phyloP scores from a whole-genome alignment of 495 filamentous ascomycete genomes.

The Articulospora tetracladia region DNA sequence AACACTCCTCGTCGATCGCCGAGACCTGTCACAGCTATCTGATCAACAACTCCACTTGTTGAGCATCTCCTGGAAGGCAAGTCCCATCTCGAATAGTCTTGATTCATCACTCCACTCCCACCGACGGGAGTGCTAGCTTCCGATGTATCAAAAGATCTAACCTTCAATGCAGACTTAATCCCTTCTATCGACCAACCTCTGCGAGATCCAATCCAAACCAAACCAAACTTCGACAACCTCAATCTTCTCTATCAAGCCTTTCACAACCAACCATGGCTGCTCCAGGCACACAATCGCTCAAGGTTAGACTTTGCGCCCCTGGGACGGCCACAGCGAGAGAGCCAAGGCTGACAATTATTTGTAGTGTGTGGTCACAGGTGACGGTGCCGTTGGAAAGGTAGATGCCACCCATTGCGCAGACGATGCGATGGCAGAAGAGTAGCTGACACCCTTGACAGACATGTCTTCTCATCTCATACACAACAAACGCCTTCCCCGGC shows the following conservation, averaged over 20 bases:
- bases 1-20: not conserved
- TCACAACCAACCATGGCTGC: constrained; percentile 39
- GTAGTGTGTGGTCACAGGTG: constrained; percentile 90
- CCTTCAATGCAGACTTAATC: constrained; percentile 17
- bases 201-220: constrained; percentile 4
- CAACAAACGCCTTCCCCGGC: constrained; percentile 97
- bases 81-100: constrained; percentile 5
- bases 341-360: constrained; percentile 13
- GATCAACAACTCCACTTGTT: constrained; percentile 3
- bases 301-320: constrained; percentile 36
- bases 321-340: constrained; percentile 1
- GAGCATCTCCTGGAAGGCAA: not conserved
- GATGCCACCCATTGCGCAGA: not conserved
- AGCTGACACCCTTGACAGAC: constrained; percentile 54
- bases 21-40: constrained; percentile 21
- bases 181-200: constrained; percentile 14
- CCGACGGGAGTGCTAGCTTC: constrained; percentile 19
- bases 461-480: constrained; percentile 98
- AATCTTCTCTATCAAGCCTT: constrained; percentile 9
- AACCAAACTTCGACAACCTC: not conserved
- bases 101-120: constrained; percentile 5
- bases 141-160: constrained; percentile 25
- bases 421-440: not conserved
- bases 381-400: constrained; percentile 93
- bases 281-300: constrained; percentile 52